Evolutionary conservation across 176 grass and related monocot genomes (phyloP).

Genomic region (Carex myosuroides): DNA sequence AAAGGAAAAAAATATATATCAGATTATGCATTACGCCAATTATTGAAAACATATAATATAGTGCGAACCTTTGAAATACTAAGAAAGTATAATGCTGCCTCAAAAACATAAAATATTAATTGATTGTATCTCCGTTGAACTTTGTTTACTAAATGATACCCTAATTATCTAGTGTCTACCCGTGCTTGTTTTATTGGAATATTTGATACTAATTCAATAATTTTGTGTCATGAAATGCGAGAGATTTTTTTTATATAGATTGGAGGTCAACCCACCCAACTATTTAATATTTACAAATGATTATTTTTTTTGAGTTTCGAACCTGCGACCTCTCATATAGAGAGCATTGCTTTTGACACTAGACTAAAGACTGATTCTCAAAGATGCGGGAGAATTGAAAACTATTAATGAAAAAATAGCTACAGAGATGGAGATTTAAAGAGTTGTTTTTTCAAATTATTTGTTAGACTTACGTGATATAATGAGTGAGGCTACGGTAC

Average conservation of each 20-base stretch:
- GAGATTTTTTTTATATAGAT: not conserved
- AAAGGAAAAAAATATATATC: not conserved
- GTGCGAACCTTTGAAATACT: not conserved
- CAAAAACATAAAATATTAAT: not conserved
- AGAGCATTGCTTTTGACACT: too few species aligned
- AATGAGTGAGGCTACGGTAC: not conserved
- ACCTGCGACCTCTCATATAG: too few species aligned
- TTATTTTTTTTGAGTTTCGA: too few species aligned
- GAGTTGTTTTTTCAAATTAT: not conserved
- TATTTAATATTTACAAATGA: too few species aligned
- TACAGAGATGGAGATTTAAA: not conserved
- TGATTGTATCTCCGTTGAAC: not conserved
- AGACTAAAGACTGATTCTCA: too few species aligned
- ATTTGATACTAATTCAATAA: not conserved
- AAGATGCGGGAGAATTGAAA: not conserved
- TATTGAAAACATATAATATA: not conserved
- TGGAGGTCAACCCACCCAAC: too few species aligned
- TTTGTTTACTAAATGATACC: not conserved
- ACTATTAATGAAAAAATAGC: too few species aligned
- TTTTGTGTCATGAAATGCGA: not conserved
- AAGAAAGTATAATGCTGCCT: not conserved
- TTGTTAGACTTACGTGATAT: not conserved
- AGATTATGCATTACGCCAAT: not conserved
- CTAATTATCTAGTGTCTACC: not conserved
- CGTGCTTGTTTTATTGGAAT: not conserved